These are phyloP conservation scores for Phaeosphaeria sp. DNA, from an alignment of 2,329 filamentous ascomycete genomes.

Conservation along the genomic window DNA sequence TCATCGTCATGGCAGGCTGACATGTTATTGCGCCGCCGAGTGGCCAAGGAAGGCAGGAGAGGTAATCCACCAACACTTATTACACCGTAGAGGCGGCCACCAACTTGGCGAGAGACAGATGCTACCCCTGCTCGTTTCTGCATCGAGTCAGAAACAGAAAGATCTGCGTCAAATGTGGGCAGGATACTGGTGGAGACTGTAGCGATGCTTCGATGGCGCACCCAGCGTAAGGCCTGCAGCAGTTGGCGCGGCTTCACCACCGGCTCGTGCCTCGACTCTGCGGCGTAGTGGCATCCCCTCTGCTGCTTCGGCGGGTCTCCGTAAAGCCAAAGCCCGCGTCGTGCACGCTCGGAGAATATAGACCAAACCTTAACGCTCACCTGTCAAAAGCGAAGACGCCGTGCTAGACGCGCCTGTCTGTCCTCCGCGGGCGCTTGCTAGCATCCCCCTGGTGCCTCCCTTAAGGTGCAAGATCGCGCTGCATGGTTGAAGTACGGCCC, in stretches of 20 bases:
- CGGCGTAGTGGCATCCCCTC: conserved; percentile 35
- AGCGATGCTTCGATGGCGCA: conserved; percentile 30
- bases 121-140: conserved; percentile 35
- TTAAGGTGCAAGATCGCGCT: conserved; percentile 39
- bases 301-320: conserved; percentile 31
- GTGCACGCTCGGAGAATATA: conserved; percentile 48
- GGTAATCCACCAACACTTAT: conserved; percentile 25
- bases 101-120: conserved; percentile 33
- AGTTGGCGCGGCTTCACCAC: conserved; percentile 38
- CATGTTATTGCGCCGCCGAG: conserved; percentile 37
- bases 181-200: conserved; percentile 33
- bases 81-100: conserved; percentile 25
- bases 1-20: conserved; percentile 36
- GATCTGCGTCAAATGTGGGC: conserved; percentile 35
- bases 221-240: conserved; percentile 31
- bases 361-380: conserved; percentile 46
- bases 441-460: conserved; percentile 34
- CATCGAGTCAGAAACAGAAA: conserved; percentile 42
- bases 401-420: conserved; percentile 38
- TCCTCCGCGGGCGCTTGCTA: conserved; percentile 33
- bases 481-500: conserved; percentile 47
- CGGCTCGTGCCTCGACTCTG: conserved; percentile 46
- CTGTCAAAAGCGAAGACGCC: conserved; percentile 44
- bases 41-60: conserved; percentile 30
- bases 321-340: conserved; percentile 30